Percentiles rank a stretch among this genome's conserved stretches.
Evolutionary conservation across 805 yeast genomes (phyloP).

Genomic region (Starmerella sp.): DNA sequence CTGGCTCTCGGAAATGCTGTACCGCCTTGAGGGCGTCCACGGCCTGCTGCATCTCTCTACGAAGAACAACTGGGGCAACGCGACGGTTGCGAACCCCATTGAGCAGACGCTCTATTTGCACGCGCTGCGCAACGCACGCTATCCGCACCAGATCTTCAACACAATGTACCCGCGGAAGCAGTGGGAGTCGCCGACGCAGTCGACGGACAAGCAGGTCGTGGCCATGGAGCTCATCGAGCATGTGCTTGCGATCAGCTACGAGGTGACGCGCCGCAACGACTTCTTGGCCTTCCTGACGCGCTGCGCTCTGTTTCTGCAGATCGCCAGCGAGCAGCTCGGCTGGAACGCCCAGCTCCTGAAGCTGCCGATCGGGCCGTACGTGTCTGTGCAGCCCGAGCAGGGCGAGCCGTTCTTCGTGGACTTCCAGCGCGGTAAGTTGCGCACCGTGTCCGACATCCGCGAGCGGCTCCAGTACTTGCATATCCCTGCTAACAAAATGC

Average conservation of each 20-base stretch:
- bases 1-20: conserved; percentile 15
- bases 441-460: conserved; percentile 19
- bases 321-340: conserved; percentile 12
- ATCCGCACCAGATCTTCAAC: conserved; percentile 8
- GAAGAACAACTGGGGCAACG: conserved; percentile 18
- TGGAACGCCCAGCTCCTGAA: conserved; percentile 14
- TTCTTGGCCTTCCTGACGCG: conserved; percentile 16
- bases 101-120: conserved; percentile 16
- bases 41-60: conserved; percentile 15
- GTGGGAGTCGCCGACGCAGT: neutral
- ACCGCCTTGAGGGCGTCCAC: conserved; percentile 19
- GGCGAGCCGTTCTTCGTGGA: conserved; percentile 20
- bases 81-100: conserved; percentile 14
- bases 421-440: conserved; percentile 16
- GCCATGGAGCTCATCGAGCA: conserved; percentile 3
- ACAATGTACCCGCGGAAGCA: neutral
- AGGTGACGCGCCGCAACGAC: conserved; percentile 10
- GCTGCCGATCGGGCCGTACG: conserved; percentile 15
- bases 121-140: conserved; percentile 14
- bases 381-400: conserved; percentile 11
- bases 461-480: conserved; percentile 14
- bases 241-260: conserved; percentile 6
- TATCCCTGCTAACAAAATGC: conserved; percentile 3
- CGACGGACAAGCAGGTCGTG: neutral
- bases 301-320: conserved; percentile 13